Evolutionary conservation across 768 basidiomycete genomes (phyloP), one percentile per base, ranked within the genome.

Genomic region (Leccinum ochraceum): DNA sequence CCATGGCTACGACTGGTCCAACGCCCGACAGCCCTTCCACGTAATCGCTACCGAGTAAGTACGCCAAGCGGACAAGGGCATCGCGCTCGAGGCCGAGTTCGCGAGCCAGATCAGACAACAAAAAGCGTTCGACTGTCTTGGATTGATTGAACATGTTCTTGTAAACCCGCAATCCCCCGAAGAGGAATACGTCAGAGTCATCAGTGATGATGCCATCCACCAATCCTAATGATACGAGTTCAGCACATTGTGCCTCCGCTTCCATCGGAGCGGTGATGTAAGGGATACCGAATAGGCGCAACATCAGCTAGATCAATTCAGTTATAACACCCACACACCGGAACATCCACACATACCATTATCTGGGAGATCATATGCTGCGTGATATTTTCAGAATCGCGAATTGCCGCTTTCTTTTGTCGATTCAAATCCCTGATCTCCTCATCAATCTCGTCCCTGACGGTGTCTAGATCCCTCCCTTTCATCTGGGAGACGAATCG

Each of bases 81-180:
- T 92, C 93, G 26, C 94, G 83, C 53, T 92, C 88, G 24, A 98
- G 79, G 6, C 92, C 89, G 10, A 99, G 80, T 73, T 99, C 97
- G 48, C 95, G 83, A 42, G 82, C 83, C 53, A 98, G 82, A 71
- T 99, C 97, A 6, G 85, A 75, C 2, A 86, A 77, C 37, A 97
- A 78, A 80, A 97, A 99, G 71, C 94, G 95, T 75, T 99, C 97
- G 57, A 98, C 97, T 4, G 95, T 98, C 80, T 98, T 98, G 53
- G 92, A 91, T 75, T 98, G 96, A 72, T 98, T 98, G 79, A 99
- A 99, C 91, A 99, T 96, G 73, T 99, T 98, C 77, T 96, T 97
- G 83, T 91, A 97, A 20, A 98, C 93, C n/a, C 94, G 88, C 65
- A 84, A 76, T 24, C 94, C 96, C 34, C 97, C 97, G 66, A 99